These are phyloP conservation scores for Quercus robur DNA, from an alignment of 306 rosid genomes.

Conservation along the genomic window DNA sequence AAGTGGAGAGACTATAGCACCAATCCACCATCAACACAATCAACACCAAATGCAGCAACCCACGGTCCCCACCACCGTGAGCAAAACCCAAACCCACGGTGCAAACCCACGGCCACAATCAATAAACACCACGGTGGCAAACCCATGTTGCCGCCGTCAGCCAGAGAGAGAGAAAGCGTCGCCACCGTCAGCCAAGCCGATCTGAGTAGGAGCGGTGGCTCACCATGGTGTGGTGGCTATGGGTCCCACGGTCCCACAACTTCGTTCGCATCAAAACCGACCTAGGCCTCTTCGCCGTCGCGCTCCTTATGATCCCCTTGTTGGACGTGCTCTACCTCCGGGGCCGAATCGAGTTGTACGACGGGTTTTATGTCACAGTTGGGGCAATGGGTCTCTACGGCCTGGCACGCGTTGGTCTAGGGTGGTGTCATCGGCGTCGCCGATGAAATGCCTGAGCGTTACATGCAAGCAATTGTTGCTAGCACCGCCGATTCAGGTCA, in stretches of 20 bases:
- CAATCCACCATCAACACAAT: too few relatives aligned
- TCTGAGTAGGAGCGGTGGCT: too few relatives aligned
- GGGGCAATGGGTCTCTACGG: constrained; percentile 50
- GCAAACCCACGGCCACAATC: too few relatives aligned
- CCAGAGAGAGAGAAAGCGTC: too few relatives aligned
- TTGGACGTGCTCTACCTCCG: constrained; percentile 47
- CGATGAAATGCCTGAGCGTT: constrained; percentile 77
- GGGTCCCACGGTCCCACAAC: constrained; percentile 26
- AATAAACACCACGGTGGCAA: too few relatives aligned
- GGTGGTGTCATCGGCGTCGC: constrained; percentile 76
- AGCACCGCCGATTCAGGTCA: constrained; percentile 83
- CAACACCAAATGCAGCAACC: too few relatives aligned
- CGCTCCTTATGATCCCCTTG: constrained; percentile 56
- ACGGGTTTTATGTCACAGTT: constrained; percentile 58
- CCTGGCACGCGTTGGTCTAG: constrained; percentile 70
- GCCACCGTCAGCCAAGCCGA: too few relatives aligned
- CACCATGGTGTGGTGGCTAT: too few relatives aligned
- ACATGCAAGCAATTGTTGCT: constrained; percentile 80
- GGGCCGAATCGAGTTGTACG: constrained; percentile 73
- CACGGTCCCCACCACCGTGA: too few relatives aligned
- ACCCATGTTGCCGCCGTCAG: too few relatives aligned
- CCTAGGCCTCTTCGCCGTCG: constrained; percentile 49
- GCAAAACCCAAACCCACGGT: too few relatives aligned
- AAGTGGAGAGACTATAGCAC: too few relatives aligned
- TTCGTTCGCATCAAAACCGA: constrained; percentile 63